These are phyloP conservation scores for Pyrus bretschneideri DNA, from an alignment of 306 rosid genomes.

Conservation along the genomic window DNA sequence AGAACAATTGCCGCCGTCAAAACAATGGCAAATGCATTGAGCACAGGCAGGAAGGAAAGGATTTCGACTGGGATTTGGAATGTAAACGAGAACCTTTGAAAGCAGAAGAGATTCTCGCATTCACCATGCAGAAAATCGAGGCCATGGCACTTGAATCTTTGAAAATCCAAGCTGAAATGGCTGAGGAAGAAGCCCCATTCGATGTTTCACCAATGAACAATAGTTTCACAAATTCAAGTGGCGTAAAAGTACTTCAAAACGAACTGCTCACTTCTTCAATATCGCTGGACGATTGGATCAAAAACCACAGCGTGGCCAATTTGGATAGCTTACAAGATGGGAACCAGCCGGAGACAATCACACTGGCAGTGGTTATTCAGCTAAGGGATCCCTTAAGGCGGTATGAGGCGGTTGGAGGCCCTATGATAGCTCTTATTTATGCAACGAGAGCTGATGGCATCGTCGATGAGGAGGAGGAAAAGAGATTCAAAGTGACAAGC, in stretches of 20 bases:
- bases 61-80: conserved; percentile 83
- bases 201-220: conserved; percentile 50
- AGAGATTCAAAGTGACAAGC: conserved; percentile 53
- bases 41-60: conserved; percentile 69
- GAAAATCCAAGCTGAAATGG: conserved; percentile 75
- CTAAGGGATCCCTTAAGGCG: conserved; percentile 73
- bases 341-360: conserved; percentile 21
- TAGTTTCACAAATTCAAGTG: neutral
- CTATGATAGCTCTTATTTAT: conserved; percentile 51
- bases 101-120: conserved; percentile 55
- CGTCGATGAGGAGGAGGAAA: conserved; percentile 34
- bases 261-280: conserved; percentile 47
- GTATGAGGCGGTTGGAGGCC: conserved; percentile 83
- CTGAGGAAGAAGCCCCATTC: conserved; percentile 88
- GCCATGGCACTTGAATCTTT: conserved; percentile 71
- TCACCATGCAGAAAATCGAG: conserved; percentile 72
- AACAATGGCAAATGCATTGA: conserved; percentile 55
- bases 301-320: conserved; percentile 22
- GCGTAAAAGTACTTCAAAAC: conserved; percentile 27
- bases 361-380: conserved; percentile 54
- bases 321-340: conserved; percentile 4
- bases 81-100: conserved; percentile 49
- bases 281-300: conserved; percentile 69
- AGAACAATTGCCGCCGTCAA: conserved; percentile 57
- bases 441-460: conserved; percentile 24